A percentile compares a stretch with the other conserved stretches of the same genome.
Evolutionary conservation across 139 green algal genomes (phyloP).

Genomic region (Tetraselmis striata): DNA sequence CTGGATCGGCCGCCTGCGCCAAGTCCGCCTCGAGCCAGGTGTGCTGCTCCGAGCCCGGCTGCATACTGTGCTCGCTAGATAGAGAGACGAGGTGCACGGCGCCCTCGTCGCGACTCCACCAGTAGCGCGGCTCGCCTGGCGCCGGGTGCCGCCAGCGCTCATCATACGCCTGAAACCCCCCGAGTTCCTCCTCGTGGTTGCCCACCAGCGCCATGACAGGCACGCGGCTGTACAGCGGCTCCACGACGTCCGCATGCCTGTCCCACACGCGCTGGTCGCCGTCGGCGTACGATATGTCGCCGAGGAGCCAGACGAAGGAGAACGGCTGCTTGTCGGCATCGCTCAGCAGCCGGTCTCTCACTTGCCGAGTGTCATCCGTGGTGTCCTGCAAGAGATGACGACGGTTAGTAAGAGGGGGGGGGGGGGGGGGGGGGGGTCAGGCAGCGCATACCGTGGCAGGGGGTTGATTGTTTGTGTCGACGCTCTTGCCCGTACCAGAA

Average conservation of each 20-base stretch:
- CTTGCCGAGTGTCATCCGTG: no score
- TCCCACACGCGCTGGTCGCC: background rate
- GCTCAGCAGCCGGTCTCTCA: no score
- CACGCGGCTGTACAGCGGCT: background rate
- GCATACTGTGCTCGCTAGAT: background rate
- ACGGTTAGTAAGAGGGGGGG: no score
- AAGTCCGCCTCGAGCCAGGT: conserved; percentile 14
- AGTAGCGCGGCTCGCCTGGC: background rate
- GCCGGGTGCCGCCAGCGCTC: background rate
- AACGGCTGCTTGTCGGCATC: no score
- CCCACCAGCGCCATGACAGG: background rate
- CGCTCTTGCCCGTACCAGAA: no score
- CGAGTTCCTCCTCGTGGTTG: background rate
- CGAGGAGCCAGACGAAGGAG: background rate
- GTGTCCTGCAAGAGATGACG: no score
- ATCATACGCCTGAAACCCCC: background rate
- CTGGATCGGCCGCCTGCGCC: no score
- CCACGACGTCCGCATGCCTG: background rate
- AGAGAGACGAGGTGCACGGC: background rate
- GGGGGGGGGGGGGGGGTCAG: no score
- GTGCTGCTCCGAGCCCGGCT: background rate
- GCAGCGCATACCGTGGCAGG: no score
- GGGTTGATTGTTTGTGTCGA: no score
- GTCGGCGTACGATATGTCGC: conserved; percentile 4
- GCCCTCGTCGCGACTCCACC: background rate